phyloP scores from a whole-genome alignment of 2,329 filamentous ascomycete species.

The Tolypocladium inflatum region DNA sequence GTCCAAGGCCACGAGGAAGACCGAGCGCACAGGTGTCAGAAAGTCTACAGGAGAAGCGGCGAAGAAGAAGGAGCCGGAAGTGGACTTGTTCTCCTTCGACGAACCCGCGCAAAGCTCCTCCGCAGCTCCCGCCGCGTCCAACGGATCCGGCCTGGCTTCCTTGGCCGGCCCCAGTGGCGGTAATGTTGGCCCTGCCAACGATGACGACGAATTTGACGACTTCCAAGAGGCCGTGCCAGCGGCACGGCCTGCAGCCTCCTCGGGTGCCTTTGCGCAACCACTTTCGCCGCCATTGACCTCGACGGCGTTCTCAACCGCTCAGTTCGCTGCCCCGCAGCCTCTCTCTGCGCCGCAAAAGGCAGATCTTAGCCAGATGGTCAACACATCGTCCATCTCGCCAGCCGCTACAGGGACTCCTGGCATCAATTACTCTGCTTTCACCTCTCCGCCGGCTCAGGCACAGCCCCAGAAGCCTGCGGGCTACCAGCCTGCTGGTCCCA shows the following conservation, averaged over 20 bases:
- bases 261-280: slow-evolving; percentile 25
- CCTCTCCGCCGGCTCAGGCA: slow-evolving; percentile 24
- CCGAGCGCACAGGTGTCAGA: slow-evolving; percentile 21
- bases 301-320: slow-evolving; percentile 45
- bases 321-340: slow-evolving; percentile 75
- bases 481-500: slow-evolving; percentile 73
- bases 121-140: slow-evolving; percentile 34
- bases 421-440: slow-evolving; percentile 56
- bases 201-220: slow-evolving; percentile 93
- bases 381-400: slow-evolving; percentile 73
- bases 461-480: slow-evolving; percentile 47
- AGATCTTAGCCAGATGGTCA: slow-evolving; percentile 71
- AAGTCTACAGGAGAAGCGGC: slow-evolving; percentile 50
- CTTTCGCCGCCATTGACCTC: slow-evolving; percentile 38
- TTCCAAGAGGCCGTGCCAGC: slow-evolving; percentile 79
- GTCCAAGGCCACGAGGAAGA: slow-evolving; percentile 29
- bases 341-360: slow-evolving; percentile 74
- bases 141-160: slow-evolving; percentile 35
- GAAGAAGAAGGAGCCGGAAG: slow-evolving; percentile 81
- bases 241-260: slow-evolving; percentile 33
- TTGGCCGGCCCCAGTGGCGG: slow-evolving; percentile 20
- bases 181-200: slow-evolving; percentile 27
- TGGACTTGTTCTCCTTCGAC: slow-evolving; percentile 89
- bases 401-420: slow-evolving; percentile 47
- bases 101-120: slow-evolving; percentile 51